Conservation (phyloP, 331 rosid genomes). For the Rhamnella rubrinervis region DNA sequence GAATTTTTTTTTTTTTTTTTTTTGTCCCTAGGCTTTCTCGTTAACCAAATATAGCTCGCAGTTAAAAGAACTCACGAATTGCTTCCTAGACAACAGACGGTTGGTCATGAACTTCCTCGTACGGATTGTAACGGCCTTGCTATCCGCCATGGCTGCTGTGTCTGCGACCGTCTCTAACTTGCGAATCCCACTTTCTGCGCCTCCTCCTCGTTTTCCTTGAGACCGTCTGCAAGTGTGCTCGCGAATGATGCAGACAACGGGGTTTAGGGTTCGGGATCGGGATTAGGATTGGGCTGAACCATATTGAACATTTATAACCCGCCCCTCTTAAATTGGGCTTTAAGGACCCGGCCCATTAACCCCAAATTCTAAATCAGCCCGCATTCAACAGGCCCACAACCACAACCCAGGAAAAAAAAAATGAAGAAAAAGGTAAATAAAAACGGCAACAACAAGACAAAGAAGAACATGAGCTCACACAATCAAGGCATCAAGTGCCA, state of each 20-base stretch:
- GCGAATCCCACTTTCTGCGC: background rate
- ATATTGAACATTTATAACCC: too few relatives aligned
- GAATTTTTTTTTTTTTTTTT: background rate
- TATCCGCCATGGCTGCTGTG: constrained; percentile 31
- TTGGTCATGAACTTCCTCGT: constrained; percentile 41
- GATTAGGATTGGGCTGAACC: too few relatives aligned
- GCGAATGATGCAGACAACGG: background rate
- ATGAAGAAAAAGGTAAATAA: too few relatives aligned
- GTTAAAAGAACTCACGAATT: constrained; percentile 26
- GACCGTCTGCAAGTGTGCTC: background rate
- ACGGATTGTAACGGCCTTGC: constrained; percentile 37
- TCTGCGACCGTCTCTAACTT: background rate
- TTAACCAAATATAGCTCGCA: background rate
- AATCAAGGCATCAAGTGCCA: too few relatives aligned
- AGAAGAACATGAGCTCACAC: too few relatives aligned
- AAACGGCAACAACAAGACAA: too few relatives aligned
- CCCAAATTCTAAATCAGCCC: too few relatives aligned
- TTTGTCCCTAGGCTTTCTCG: background rate
- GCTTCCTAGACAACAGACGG: constrained; percentile 38
- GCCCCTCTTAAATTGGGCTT: too few relatives aligned
- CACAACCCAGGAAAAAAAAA: too few relatives aligned
- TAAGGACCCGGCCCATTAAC: too few relatives aligned
- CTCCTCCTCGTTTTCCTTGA: background rate
- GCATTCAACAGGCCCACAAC: too few relatives aligned
- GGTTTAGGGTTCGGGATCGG: background rate